Evolutionary conservation across 1,139 yeast genomes (phyloP), one percentile per base, ranked within the genome.

Genomic region (Eremothecium coryli): DNA sequence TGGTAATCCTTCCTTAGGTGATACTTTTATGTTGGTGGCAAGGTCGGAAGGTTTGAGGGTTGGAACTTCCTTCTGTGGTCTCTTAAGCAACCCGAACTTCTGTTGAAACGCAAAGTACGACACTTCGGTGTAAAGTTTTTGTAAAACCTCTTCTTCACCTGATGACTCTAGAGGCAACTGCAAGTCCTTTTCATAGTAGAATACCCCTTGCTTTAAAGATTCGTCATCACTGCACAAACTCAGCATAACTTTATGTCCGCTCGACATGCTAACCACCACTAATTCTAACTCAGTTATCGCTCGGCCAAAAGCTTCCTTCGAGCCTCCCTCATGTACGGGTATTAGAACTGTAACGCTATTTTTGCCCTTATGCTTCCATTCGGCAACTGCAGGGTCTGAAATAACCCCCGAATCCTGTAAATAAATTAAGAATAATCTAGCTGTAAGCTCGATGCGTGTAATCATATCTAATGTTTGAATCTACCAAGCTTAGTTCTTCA

Each of bases 221-320:
- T 33, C 30, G 12, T 35, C 40, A 6, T 33, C 36, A 11, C 17
- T 11, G 13, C 40, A 40, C 8, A 43, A 26, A 8, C 34, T 34
- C 7, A 43, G 12, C 43, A 40, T 33, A 23, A 40, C 39, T 24
- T 41, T 37, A 15, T 32, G 27, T 11, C 40, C 35, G 12, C 30
- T 27, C 18, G 28, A 27, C 31, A 40, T 35, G 6, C 38, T 41
- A 32, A 38, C 12, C 4, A 16, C 16, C n/a, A 37, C 23, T 9
- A 37, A n/a, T 26, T 40, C 33, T 12, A 37, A 12, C 18, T 27
- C 18, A n/a, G 33, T 23, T 16, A 21, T 11, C 7, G 23, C n/a
- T 22, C 31, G 18, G 22, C 33, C 12, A 10, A n/a, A 17, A 10
- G 15, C 12, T 13, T 5, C 11, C 4, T 35, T 35, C 15, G 16